Evolutionary conservation across 805 yeast genomes (phyloP), one percentile per base, ranked within the genome.

Genomic region (Tetrapisispora iriomotensis): DNA sequence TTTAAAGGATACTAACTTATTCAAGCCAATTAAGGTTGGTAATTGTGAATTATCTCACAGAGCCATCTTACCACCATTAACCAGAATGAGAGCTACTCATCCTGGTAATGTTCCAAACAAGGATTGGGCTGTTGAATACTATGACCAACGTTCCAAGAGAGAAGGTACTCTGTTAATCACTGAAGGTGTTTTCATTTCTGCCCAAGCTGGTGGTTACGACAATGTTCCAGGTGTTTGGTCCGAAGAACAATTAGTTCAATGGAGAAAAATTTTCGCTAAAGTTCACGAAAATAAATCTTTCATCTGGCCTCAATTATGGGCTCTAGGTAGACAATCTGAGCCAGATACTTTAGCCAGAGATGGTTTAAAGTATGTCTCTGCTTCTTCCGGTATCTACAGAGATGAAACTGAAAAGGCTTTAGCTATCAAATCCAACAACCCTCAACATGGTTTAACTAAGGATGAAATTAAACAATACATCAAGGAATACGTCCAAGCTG

Each of bases 161-260:
- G 70, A 72, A 17, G 84, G 85, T 17, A 70, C 82, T 15, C 33
- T 46, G 30, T 22, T 78, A 25, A 67, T 75, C 44, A 60, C 78
- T 3, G 86, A 79, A 53, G 84, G 75, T 4, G 68, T 79, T 1
- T 66, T 64, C 46, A 65, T 68, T 14, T 58, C 74, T 10, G 49
- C 56, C 1, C 55, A 50, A 35, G 56, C 61, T 17, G 70, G 77
- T 32, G 61, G 70, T 15, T 64, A 60, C 42, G 53, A 52, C 9
- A 38, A 54, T 20, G 69, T 62, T 2, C 79, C 82, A 19, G 76
- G 76, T 46, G 65, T 75, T 37, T 67, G 62, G 56, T 64, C 58
- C 22, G 66, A 67, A 3, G 54, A 60, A 21, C 81, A 75, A 45
- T 62, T 63, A 15, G 51, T 48, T 18, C 68, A 65, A 2, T 76